phyloP scores from a whole-genome alignment of 768 basidiomycete species.

The Asterophora lycoperdoides region DNA sequence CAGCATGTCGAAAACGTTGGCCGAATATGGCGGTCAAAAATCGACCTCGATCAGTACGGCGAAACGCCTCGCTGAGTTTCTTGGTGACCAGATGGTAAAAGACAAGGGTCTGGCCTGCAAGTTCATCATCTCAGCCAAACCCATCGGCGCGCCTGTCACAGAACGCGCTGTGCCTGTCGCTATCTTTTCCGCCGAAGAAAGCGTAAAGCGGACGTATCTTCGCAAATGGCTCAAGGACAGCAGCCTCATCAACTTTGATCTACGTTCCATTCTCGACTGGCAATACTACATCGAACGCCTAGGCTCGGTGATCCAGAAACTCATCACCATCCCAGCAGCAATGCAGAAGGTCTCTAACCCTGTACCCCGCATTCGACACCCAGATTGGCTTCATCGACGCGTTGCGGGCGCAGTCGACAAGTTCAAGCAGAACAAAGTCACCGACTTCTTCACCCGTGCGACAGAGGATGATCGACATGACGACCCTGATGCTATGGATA shows the following conservation, averaged over 20 bases:
- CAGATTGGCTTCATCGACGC: slow-evolving; percentile 93
- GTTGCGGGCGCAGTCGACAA: slow-evolving; percentile 90
- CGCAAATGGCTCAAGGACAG: slow-evolving; percentile 97
- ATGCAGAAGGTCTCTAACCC: slow-evolving; percentile 97
- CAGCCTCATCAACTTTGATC: slow-evolving; percentile 78
- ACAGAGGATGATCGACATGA: slow-evolving; percentile 27
- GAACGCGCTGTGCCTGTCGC: slow-evolving; percentile 96
- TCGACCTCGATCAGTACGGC: slow-evolving; percentile 98
- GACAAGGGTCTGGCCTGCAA: slow-evolving; percentile 99
- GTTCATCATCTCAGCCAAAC: slow-evolving; percentile 96
- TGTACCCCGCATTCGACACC: slow-evolving; percentile 92
- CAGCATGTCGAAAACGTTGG: slow-evolving; percentile 95
- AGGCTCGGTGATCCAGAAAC: slow-evolving; percentile 96
- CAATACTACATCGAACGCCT: slow-evolving; percentile 96
- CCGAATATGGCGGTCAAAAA: slow-evolving; percentile 95
- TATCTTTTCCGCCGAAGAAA: slow-evolving; percentile 95
- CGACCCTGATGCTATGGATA: slow-evolving; percentile 42
- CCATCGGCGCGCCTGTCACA: slow-evolving; percentile 90
- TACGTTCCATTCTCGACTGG: slow-evolving; percentile 96
- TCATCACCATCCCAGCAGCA: slow-evolving; percentile 98
- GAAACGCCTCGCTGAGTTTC: slow-evolving; percentile 89
- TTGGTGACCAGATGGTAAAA: slow-evolving; percentile 98
- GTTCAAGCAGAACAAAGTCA: slow-evolving; percentile 97
- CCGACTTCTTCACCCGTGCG: slow-evolving; percentile 78
- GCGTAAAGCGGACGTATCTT: slow-evolving; percentile 83